Percentiles rank a stretch among this genome's conserved stretches.
These are phyloP conservation scores for Colletotrichum sp. DNA, from an alignment of 2,329 filamentous ascomycete species.

Conservation along the genomic window DNA sequence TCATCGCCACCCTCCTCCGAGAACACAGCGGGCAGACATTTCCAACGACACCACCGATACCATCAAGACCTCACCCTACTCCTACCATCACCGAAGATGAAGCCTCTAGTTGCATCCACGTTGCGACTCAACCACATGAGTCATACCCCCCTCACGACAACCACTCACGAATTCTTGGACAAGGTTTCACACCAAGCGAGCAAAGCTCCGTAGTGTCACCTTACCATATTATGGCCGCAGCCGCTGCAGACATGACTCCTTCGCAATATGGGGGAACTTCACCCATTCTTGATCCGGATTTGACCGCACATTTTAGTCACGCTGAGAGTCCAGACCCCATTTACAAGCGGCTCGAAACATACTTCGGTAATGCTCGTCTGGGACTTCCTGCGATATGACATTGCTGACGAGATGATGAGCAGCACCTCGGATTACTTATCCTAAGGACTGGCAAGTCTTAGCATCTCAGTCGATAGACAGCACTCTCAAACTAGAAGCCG, in stretches of 20 bases:
- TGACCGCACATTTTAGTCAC: not conserved
- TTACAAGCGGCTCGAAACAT: not conserved
- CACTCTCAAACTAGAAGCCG: slow-evolving; percentile 25
- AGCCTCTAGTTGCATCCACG: not conserved
- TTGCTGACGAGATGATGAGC: not conserved
- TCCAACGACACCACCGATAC: not conserved
- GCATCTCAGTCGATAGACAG: slow-evolving; percentile 22
- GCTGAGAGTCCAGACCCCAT: not conserved
- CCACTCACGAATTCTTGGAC: not conserved
- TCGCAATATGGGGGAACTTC: not conserved
- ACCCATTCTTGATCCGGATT: not conserved
- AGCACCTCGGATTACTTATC: not conserved
- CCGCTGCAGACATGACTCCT: slow-evolving; percentile 7
- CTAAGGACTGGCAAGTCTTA: slow-evolving; percentile 26
- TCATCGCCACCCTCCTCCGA: not conserved
- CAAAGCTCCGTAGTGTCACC: slow-evolving; percentile 8
- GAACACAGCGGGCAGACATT: not conserved
- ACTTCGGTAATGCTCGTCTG: slow-evolving; percentile 9
- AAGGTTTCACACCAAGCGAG: not conserved
- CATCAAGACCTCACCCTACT: not conserved
- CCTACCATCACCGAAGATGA: not conserved
- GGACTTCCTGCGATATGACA: not conserved
- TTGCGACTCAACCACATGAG: not conserved
- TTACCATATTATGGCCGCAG: slow-evolving; percentile 26
- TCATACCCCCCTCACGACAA: not conserved